These are phyloP conservation scores for Benincasa hispida DNA, from an alignment of 306 rosid genomes.

Conservation along the genomic window DNA sequence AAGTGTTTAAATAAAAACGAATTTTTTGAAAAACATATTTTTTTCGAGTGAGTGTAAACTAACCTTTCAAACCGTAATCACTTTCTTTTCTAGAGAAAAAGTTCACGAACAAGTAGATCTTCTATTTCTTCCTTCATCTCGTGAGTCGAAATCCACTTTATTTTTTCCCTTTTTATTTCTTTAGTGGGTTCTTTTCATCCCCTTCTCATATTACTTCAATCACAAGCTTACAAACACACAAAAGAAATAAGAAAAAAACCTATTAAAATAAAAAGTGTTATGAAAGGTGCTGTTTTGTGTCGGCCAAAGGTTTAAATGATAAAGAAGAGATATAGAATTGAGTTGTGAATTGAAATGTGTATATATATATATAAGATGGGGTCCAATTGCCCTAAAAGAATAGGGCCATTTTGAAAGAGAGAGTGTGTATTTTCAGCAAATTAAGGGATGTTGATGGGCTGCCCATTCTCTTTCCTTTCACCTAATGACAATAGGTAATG, in stretches of 20 bases:
- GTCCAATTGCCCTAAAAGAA: neutral
- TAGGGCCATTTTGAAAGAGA: neutral
- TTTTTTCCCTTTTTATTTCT: neutral
- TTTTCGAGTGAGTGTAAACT: too few relatives aligned
- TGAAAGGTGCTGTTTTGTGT: neutral
- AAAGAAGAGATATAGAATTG: neutral
- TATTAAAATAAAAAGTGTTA: neutral
- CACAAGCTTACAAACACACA: neutral
- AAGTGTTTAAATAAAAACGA: too few relatives aligned
- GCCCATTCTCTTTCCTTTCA: neutral
- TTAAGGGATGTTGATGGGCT: neutral
- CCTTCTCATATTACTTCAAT: neutral
- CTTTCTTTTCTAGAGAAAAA: neutral
- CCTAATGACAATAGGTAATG: neutral
- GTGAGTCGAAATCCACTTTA: neutral
- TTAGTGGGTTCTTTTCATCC: neutral
- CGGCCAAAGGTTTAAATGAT: neutral
- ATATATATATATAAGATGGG: too few relatives aligned
- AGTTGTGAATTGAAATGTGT: neutral
- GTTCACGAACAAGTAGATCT: neutral
- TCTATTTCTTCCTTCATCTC: neutral
- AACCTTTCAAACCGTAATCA: too few relatives aligned
- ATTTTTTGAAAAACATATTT: too few relatives aligned
- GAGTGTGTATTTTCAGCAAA: neutral
- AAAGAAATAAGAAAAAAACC: too few relatives aligned